Evolutionary conservation across 306 rosid genomes (phyloP).

Genomic region (Rosa lucieae): DNA sequence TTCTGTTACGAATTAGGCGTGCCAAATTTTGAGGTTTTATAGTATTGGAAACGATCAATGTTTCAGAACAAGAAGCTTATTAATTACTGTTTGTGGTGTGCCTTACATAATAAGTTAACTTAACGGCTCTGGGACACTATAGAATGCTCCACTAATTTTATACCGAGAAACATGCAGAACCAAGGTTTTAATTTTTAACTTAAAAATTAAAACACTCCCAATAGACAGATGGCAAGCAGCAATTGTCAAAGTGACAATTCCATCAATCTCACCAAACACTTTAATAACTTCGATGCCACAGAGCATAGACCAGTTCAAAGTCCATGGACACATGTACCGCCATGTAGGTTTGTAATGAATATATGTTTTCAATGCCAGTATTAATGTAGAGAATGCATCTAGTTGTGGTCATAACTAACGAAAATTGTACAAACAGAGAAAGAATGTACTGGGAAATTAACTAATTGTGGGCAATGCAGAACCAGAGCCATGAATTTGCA

Average conservation of each 20-base stretch:
- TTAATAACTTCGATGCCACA: neutral
- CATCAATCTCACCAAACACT: constrained; percentile 14
- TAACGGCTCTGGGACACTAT: neutral
- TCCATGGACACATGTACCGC: neutral
- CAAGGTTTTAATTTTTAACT: neutral
- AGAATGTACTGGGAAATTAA: neutral
- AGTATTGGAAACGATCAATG: neutral
- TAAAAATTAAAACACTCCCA: neutral
- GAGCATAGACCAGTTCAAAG: constrained; percentile 3
- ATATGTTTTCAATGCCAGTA: constrained; percentile 1
- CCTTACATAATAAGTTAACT: neutral
- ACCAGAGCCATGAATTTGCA: neutral
- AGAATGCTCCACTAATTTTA: neutral
- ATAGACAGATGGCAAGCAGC: neutral
- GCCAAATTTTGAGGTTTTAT: neutral
- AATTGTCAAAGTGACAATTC: neutral
- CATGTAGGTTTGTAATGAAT: constrained; percentile 11
- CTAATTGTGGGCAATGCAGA: neutral
- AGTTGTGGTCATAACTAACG: neutral
- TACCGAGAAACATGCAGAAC: neutral
- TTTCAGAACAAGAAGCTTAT: neutral
- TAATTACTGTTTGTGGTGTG: neutral
- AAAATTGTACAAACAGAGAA: neutral
- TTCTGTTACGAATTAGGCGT: neutral
- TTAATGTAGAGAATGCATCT: neutral